A percentile compares a stretch with the other conserved stretches of the same genome.
These are phyloP conservation scores for Microcyclospora pomicola DNA, from an alignment of 2,329 filamentous ascomycete species.

Conservation along the genomic window DNA sequence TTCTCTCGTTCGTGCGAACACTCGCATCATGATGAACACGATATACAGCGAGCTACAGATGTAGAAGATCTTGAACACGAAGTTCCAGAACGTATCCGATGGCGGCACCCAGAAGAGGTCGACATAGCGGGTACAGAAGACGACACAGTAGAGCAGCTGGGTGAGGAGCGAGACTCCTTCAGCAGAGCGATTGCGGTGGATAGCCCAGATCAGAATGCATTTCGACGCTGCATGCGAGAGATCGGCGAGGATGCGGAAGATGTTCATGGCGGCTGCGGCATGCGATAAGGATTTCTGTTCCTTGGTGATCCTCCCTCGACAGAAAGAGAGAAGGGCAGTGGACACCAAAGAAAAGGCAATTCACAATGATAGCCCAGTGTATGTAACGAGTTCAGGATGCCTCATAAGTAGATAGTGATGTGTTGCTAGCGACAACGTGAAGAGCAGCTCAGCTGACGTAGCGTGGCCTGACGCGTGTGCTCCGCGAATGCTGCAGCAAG, in stretches of 20 bases:
- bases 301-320: no score
- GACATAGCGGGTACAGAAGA: constrained; percentile 78
- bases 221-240: constrained; percentile 76
- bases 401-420: no score
- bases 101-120: constrained; percentile 42
- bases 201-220: constrained; percentile 78
- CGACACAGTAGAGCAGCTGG: constrained; percentile 71
- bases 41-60: constrained; percentile 74
- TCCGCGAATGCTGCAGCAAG: no score
- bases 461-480: no score
- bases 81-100: constrained; percentile 47
- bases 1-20: constrained; percentile 78
- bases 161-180: constrained; percentile 88
- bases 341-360: no score
- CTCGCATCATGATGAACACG: constrained; percentile 71
- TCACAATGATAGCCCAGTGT: no score
- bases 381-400: no score
- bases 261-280: no score
- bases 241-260: constrained; percentile 65
- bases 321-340: no score
- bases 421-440: no score
- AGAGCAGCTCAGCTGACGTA: no score
- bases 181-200: constrained; percentile 74
- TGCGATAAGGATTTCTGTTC: no score
- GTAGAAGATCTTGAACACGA: constrained; percentile 80